phyloP scores from a whole-genome alignment of 148 eudicot genomes.

The Vaccinium darrowii region DNA sequence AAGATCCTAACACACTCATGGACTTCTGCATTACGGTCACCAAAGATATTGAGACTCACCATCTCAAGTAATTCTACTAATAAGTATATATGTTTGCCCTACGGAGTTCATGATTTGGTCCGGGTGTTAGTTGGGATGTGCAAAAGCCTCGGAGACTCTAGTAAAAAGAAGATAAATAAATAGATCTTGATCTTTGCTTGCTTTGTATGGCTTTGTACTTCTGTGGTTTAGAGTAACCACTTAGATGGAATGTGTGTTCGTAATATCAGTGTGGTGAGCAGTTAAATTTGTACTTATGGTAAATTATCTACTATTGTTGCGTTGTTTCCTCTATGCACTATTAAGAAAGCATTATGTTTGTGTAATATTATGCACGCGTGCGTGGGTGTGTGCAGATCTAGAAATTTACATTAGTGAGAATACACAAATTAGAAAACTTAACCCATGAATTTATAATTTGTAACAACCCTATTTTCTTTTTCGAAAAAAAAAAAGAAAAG shows the following conservation, averaged over 20 bases:
- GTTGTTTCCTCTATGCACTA: background rate
- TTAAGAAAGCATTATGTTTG: too few species aligned
- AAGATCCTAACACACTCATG: slow-evolving; percentile 14
- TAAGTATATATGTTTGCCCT: background rate
- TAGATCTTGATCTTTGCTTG: background rate
- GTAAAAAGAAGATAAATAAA: background rate
- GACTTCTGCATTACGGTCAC: background rate
- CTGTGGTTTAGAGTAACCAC: background rate
- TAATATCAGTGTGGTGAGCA: background rate
- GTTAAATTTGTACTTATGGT: background rate
- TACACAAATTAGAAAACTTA: too few species aligned
- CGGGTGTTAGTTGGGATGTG: background rate
- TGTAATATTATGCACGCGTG: too few species aligned
- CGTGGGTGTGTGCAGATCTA: too few species aligned
- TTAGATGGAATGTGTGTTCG: background rate
- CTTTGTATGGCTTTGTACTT: background rate
- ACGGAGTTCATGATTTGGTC: background rate
- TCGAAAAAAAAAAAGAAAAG: too few species aligned
- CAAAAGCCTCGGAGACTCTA: background rate
- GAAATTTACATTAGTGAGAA: too few species aligned
- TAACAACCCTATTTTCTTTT: too few species aligned
- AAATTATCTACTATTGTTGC: background rate
- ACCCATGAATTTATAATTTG: too few species aligned
- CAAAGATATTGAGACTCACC: slow-evolving; percentile 23
- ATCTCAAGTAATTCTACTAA: background rate